Base-by-base conservation (phyloP, 1,284 basidiomycete species). In the Boletellus deceptivus region DNA sequence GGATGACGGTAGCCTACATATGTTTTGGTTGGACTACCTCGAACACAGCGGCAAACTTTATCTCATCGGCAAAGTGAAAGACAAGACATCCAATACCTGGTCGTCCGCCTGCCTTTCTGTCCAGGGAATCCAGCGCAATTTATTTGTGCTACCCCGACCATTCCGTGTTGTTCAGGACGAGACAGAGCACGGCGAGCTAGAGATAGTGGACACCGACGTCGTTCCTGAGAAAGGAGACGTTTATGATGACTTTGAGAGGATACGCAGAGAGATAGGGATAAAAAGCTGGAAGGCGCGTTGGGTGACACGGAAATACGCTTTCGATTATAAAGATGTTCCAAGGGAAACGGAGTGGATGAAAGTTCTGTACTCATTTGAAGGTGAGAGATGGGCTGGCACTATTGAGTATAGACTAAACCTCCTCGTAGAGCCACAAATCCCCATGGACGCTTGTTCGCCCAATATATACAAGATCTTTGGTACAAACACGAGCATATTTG, bases 21-120 rank as follows among this genome's bases (percentile, higher is more conserved):
- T 98, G 72, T 98, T 88, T 74, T 98, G 94, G 94, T 75, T 96
- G 24, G 94, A 98, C 63, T 91, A 91, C 62, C 80, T 93, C 17
- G 94, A 98, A 65, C 79, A 84, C 43, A 82, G 89, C 16, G 84
- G 90, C 20, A 83, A 81, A 52, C 72, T 93, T 0, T 87, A 92
- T 65, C 88, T 98, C 54, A 81, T 92, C 33, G 94, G 94, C 16
- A 98, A 97, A 70, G 80, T 93, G 25, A 82, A 88, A 57, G 91
- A 94, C 69, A 86, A 86, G 68, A 70, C 75, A 6, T 79, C 82
- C 2, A 75, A 53, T 42, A 37, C 56, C 20, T 98, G 88, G 80
- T 76, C 92, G n/a, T 95, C 92, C 20, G 91, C 90, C 58, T 95
- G 92, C 60, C 77, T 99, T 36, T 88, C 87, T 2, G 80, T 99